Evolutionary conservation across 306 rosid species (phyloP).

Genomic region (Cajanus cajan): DNA sequence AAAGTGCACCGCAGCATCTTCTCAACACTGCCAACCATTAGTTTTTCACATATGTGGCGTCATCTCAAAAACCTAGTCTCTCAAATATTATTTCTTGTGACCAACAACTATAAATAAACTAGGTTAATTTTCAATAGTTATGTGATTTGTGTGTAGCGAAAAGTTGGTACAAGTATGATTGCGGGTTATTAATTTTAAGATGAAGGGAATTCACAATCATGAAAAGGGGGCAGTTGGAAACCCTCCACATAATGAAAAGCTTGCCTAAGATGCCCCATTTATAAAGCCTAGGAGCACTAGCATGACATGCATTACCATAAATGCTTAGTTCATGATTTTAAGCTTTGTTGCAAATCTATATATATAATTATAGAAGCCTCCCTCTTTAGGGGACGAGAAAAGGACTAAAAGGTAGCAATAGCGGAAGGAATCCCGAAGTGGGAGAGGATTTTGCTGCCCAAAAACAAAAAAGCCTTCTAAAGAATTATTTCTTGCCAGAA

Average conservation of each 20-base stretch:
- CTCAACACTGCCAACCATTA: conserved; percentile 28
- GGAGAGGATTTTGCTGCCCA: conserved; percentile 31
- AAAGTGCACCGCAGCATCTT: conserved; percentile 30
- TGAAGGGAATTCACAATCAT: conserved; percentile 38
- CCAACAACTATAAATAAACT: not conserved
- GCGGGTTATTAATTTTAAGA: not conserved
- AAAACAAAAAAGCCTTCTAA: conserved; percentile 26
- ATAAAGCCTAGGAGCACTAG: conserved; percentile 33
- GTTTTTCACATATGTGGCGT: conserved; percentile 26
- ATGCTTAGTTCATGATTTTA: conserved; percentile 25
- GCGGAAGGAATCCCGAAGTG: conserved; percentile 60
- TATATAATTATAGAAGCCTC: conserved; percentile 35
- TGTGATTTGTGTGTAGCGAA: not conserved
- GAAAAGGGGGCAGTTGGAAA: conserved; percentile 23
- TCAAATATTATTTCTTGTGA: not conserved
- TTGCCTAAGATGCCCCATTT: conserved; percentile 33
- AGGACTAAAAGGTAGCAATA: conserved; percentile 39
- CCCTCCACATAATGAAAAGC: conserved; percentile 27
- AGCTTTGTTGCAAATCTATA: conserved; percentile 24
- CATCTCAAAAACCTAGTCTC: not conserved
- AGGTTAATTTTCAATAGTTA: not conserved
- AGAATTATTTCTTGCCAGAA: not conserved
- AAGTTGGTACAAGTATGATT: not conserved
- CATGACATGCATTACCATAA: conserved; percentile 23
- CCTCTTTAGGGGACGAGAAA: conserved; percentile 54